Evolutionary conservation across 2,329 filamentous ascomycete species (phyloP).

Genomic region (Trichophyton equinum): DNA sequence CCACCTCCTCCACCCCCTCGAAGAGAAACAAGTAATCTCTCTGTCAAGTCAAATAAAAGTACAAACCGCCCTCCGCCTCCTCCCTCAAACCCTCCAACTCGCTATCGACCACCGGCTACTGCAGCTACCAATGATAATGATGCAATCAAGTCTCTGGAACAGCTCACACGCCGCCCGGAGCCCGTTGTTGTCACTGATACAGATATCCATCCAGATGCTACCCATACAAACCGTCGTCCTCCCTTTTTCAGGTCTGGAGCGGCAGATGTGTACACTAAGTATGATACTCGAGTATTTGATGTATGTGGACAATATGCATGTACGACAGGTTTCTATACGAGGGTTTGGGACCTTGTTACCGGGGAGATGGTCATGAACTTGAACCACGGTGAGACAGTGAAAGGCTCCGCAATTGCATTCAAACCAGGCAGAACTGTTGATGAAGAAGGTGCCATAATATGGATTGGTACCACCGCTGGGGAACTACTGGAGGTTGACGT

Average conservation of each 20-base stretch:
- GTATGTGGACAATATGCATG: slow-evolving; percentile 80
- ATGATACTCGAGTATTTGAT: slow-evolving; percentile 75
- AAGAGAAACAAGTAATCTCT: slow-evolving; percentile 18
- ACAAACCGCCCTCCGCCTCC: background rate
- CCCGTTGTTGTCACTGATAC: slow-evolving; percentile 37
- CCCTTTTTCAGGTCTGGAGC: slow-evolving; percentile 60
- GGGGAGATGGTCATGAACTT: slow-evolving; percentile 72
- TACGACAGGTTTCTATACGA: slow-evolving; percentile 73
- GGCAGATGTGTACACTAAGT: slow-evolving; percentile 69
- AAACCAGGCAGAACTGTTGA: slow-evolving; percentile 67
- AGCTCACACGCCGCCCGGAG: slow-evolving; percentile 21
- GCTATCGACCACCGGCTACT: background rate
- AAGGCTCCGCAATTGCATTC: slow-evolving; percentile 69
- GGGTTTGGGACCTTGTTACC: slow-evolving; percentile 74
- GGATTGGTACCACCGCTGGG: slow-evolving; percentile 80
- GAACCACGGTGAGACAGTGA: slow-evolving; percentile 72
- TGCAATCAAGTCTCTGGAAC: background rate
- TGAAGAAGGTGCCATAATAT: slow-evolving; percentile 68
- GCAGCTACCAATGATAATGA: background rate
- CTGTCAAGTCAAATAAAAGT: slow-evolving; percentile 16
- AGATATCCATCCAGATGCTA: slow-evolving; percentile 65
- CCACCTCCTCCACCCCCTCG: slow-evolving; percentile 21
- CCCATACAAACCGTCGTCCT: slow-evolving; percentile 70
- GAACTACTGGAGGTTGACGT: slow-evolving; percentile 87
- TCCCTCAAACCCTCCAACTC: background rate